Conservation (phyloP, 2,329 filamentous ascomycete genomes). For the Tolypocladium sp. region DNA sequence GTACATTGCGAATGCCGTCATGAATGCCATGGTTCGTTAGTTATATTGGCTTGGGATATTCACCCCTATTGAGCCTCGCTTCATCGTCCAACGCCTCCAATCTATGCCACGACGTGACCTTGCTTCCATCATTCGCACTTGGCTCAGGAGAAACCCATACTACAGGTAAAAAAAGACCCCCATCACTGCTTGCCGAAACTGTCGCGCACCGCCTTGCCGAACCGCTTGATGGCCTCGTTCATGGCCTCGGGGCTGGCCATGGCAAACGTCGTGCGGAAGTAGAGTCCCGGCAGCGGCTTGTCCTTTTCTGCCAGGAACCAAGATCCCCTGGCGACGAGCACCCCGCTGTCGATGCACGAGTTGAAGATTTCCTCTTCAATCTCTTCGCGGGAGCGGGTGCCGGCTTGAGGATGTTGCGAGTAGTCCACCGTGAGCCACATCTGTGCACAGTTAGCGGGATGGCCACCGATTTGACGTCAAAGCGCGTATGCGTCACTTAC, state of each 20-base stretch:
- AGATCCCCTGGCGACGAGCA: slow-evolving; percentile 73
- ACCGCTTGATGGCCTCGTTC: slow-evolving; percentile 60
- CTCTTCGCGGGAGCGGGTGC: slow-evolving; percentile 43
- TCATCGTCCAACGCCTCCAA: not conserved
- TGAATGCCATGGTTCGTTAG: not conserved
- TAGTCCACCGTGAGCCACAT: slow-evolving; percentile 67
- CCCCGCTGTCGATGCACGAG: slow-evolving; percentile 63
- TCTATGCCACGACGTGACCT: not conserved
- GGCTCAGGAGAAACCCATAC: not conserved
- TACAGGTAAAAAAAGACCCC: not conserved
- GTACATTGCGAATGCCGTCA: not conserved
- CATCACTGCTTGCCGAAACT: slow-evolving; percentile 32
- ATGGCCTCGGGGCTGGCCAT: slow-evolving; percentile 66
- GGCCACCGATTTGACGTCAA: not conserved
- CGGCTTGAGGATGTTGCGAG: slow-evolving; percentile 52
- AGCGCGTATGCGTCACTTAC: slow-evolving; percentile 35
- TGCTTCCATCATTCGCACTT: not conserved
- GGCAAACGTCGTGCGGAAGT: slow-evolving; percentile 86
- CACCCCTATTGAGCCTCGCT: not conserved
- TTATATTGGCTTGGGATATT: not conserved
- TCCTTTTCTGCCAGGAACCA: slow-evolving; percentile 81
- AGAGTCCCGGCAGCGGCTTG: slow-evolving; percentile 54
- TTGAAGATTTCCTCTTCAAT: slow-evolving; percentile 86
- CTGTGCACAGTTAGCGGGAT: slow-evolving; percentile 21
- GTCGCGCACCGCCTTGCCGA: slow-evolving; percentile 64